Base-by-base conservation (phyloP, 305 asterid genomes). In the Fraxinus angustifolia region DNA sequence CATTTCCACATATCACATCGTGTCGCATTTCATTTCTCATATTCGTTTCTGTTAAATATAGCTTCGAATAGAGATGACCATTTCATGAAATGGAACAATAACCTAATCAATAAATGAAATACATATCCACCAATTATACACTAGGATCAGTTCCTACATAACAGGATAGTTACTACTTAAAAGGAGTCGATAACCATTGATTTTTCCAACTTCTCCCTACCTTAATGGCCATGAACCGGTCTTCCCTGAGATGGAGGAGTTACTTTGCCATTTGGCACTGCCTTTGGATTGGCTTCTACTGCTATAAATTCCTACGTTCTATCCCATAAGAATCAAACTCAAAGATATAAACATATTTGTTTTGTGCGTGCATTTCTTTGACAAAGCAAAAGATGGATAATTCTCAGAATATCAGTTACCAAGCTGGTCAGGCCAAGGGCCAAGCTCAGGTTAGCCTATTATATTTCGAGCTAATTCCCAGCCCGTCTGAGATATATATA, bases 371-470 rank as follows among this genome's bases (percentile, higher is more conserved):
- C 16, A 36, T 6, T 26, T 36, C 10, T 73, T 45, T 14, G 14
- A 3, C n/a, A 3, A 31, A 80, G 23, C 68, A 70, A 38, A 84
- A 82, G 35, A 89, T 90, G 93, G 89, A 90, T 78, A 88, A 87
- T 78, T 83, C 90, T 79, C 81, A 86, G 79, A 90, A 33, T 50
- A 53, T 78, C 34, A 86, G 90, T 85, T 88, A 85, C 89, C 84
- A 89, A 78, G 90, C 91, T 81, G 92, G 92, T 30, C 86, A 86
- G 83, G 84, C 92, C 82, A 87, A 86, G 86, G 92, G 91, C 82
- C 90, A 89, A 85, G 86, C 91, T 38, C 84, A 87, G 88, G 93
- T 88, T 14, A 50, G 33, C 53, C n/a, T 42, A 33, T 60, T 58
- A 19, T 35, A 28, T 23, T 8, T n/a, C 28, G 16, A 62, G 31